Evolutionary conservation across 441 rosid genomes (phyloP), one percentile per base, ranked within the genome.

Genomic region (Populus tomentosa): DNA sequence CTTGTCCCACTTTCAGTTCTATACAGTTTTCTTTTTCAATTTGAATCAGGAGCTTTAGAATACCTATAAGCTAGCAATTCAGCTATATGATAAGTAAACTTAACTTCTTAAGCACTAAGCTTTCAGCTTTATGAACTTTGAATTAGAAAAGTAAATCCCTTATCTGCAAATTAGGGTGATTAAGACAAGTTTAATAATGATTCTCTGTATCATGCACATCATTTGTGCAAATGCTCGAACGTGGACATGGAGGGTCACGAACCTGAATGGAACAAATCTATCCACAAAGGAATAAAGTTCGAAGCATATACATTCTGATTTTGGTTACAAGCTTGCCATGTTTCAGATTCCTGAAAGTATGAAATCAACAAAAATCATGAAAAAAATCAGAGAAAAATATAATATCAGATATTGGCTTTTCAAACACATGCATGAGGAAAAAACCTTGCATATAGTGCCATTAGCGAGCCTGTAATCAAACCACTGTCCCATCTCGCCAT

Each of bases 221-320:
- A n/a, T 59, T 33, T 23, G 59, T 3, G 69, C 42, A 70, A 13
- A 10, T 20, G 61, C 21, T 10, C 65, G 63, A 76, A 61, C 36
- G n/a, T 73, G 42, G 50, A 75, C 16, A 77, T 35, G 28, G 56
- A 26, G 66, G 76, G 30, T 63, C 56, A 75, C 81, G 71, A 62
- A 94, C 99, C 94, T 79, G 92, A 90, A 81, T 87, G 82, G 88
- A 90, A 90, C 82, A 87, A 69, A 62, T 79, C 78, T 78, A 90
- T 84, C 99, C 98, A 94, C 73, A 96, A 71, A 73, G 98, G 98
- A 33, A 88, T 79, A 77, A 87, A 96, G 81, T 94, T 96, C 40
- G 98, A 92, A 77, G 98, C 95, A 86, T 86, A 90, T 30, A 75
- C 87, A 40, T 87, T 89, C 70, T 75, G 85, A 84, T 89, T 96